Evolutionary conservation across 2,329 filamentous ascomycete species (phyloP).

Genomic region (Biscogniauxia marginata): DNA sequence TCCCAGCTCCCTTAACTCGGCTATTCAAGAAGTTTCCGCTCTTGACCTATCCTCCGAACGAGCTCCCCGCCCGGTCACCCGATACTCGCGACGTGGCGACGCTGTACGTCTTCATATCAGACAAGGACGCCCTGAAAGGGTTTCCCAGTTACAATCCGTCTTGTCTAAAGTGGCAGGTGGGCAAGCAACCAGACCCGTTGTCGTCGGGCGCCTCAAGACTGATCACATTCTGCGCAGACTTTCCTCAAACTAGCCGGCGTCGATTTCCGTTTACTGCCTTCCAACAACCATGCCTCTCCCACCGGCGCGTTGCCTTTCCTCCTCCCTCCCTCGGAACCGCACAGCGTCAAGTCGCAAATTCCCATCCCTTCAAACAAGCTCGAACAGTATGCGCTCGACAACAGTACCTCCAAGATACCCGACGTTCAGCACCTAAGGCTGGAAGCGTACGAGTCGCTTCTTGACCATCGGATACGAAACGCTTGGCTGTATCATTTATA

Average conservation of each 20-base stretch:
- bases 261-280: constrained; percentile 64
- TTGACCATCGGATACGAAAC: constrained; percentile 75
- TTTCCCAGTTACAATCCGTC: constrained; percentile 84
- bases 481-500: constrained; percentile 90
- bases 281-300: constrained; percentile 91
- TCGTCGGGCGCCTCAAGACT: neutral
- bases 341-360: constrained; percentile 29
- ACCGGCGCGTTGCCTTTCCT: constrained; percentile 87
- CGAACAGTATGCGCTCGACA: constrained; percentile 63
- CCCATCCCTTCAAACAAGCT: constrained; percentile 65
- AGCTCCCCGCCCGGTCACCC: constrained; percentile 56
- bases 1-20: constrained; percentile 74
- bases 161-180: constrained; percentile 95
- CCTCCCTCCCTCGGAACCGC: constrained; percentile 50
- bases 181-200: constrained; percentile 26
- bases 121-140: constrained; percentile 58
- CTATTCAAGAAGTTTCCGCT: constrained; percentile 87
- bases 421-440: constrained; percentile 56
- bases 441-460: constrained; percentile 74
- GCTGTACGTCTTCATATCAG: constrained; percentile 75
- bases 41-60: constrained; percentile 69
- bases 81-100: constrained; percentile 46
- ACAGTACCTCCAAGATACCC: constrained; percentile 40
- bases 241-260: constrained; percentile 77
- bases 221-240: constrained; percentile 51